Evolutionary conservation across 257 asterid species (phyloP), one percentile per base, ranked within the genome.

Genomic region (Scutellaria galericulata): DNA sequence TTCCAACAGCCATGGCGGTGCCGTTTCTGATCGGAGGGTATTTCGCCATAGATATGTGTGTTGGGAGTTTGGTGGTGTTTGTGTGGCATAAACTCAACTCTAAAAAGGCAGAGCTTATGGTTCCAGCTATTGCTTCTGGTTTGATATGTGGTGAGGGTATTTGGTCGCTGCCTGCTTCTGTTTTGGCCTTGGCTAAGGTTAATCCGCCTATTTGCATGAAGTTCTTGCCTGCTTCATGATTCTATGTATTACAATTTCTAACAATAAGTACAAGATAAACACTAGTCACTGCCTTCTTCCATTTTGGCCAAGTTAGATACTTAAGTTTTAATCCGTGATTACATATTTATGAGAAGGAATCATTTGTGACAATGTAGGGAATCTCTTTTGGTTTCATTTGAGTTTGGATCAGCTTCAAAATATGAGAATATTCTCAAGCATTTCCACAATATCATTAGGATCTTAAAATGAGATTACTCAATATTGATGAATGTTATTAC

Each of bases 61-160:
- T 92, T 42, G 98, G 98, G 79, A 88, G 87, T 52, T 4, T 86
- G 73, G 63, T 80, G 77, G 96, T 90, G 79, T 83, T 86, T 51
- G 47, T 82, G 55, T 88, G 94, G 97, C 80, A 87, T 6, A 92
- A 78, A 56, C 24, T 88, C 3, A 73, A 84, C 39, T 6, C 83
- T 0, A 73, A 53, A 22, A 83, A 80, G 77, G 98, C 95, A 0
- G 83, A 77, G 18, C 13, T 83, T 52, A 84, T 90, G 95, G 82
- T 92, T 59, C 96, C 98, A 5, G 94, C 97, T 0, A 86, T 86
- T 75, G 96, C 97, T 47, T 89, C 97, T 7, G 98, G 96, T 11
- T 77, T 92, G 37, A 92, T 92, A 0, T 92, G 97, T 74, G 97
- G 97, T 7, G 97, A 92, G 71, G 97, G 97, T 1, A 69, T 92